Conservation (phyloP, 2,329 filamentous ascomycete genomes). For the Diaporthe aspalathi region DNA sequence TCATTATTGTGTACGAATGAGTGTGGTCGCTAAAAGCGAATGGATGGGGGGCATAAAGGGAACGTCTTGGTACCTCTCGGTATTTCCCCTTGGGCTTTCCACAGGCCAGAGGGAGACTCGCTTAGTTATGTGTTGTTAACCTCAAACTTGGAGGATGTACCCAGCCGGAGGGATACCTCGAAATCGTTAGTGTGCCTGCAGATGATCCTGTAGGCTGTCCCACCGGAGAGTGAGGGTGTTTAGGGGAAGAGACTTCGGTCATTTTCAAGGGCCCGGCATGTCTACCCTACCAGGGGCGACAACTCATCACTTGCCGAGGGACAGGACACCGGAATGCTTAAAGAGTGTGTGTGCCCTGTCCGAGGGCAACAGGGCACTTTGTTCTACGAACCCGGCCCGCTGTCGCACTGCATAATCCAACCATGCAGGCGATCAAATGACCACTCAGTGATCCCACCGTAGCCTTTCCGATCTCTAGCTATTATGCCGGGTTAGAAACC, state of each 20-base stretch:
- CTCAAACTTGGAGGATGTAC: conserved; percentile 1
- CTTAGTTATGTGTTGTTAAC: conserved; percentile 17
- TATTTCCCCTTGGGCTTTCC: not conserved
- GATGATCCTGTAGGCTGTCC: not conserved
- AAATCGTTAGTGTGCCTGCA: conserved; percentile 7
- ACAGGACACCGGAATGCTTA: not conserved
- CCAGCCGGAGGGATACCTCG: conserved; percentile 7
- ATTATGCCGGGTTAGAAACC: not conserved
- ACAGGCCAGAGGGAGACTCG: not conserved
- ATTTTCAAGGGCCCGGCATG: not conserved
- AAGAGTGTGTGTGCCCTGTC: not conserved
- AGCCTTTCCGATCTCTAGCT: not conserved
- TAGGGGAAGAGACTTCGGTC: not conserved
- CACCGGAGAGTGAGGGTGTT: not conserved
- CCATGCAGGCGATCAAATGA: not conserved
- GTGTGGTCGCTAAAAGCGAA: not conserved
- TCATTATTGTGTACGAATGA: not conserved
- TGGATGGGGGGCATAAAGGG: not conserved
- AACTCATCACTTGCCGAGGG: conserved; percentile 4
- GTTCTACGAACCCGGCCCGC: not conserved
- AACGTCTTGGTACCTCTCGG: conserved; percentile 9
- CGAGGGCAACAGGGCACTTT: not conserved
- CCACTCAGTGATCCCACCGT: not conserved
- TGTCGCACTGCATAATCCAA: not conserved
- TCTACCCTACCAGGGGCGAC: not conserved